Evolutionary conservation across 176 grass and related monocot genomes (phyloP).

Genomic region (Oryza glaberrima): DNA sequence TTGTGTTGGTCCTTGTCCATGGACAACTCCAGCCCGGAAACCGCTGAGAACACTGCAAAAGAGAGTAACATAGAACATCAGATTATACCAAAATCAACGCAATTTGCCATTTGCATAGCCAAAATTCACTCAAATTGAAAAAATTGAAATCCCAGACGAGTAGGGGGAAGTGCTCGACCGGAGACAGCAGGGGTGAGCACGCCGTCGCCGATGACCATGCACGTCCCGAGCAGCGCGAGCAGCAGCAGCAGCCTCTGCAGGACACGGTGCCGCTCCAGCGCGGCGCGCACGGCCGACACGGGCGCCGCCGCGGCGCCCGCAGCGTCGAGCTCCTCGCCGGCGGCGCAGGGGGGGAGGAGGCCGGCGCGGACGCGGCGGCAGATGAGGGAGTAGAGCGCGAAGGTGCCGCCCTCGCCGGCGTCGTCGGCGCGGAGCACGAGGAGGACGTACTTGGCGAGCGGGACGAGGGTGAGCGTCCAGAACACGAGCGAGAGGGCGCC

Average conservation of each 20-base stretch:
- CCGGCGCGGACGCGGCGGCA: conserved; percentile 71
- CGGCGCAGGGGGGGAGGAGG: conserved; percentile 43
- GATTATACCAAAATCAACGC: neutral
- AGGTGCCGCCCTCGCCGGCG: conserved; percentile 92
- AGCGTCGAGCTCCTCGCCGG: conserved; percentile 16
- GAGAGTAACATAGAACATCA: conserved; percentile 8
- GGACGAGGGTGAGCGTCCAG: conserved; percentile 92
- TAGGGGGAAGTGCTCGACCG: conserved; percentile 2
- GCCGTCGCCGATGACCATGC: conserved; percentile 96
- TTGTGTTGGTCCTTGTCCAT: conserved; percentile 71
- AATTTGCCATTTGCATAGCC: neutral
- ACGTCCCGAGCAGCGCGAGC: conserved; percentile 80
- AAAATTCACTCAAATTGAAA: neutral
- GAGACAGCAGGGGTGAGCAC: conserved; percentile 91
- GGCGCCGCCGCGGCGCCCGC: neutral
- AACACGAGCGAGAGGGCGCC: conserved; percentile 95
- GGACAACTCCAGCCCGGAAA: conserved; percentile 82
- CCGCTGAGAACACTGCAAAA: conserved; percentile 84
- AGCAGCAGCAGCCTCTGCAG: conserved; percentile 75
- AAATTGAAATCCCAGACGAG: conserved; percentile 3
- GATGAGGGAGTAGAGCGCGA: conserved; percentile 94
- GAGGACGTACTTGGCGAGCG: conserved; percentile 88
- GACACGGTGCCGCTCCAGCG: conserved; percentile 66
- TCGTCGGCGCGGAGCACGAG: conserved; percentile 90
- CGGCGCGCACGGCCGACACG: conserved; percentile 38